Percentiles rank a stretch among this genome's conserved stretches.
Evolutionary conservation across 495 filamentous ascomycete species (phyloP).

Genomic region (Hypoxylon intermedium): DNA sequence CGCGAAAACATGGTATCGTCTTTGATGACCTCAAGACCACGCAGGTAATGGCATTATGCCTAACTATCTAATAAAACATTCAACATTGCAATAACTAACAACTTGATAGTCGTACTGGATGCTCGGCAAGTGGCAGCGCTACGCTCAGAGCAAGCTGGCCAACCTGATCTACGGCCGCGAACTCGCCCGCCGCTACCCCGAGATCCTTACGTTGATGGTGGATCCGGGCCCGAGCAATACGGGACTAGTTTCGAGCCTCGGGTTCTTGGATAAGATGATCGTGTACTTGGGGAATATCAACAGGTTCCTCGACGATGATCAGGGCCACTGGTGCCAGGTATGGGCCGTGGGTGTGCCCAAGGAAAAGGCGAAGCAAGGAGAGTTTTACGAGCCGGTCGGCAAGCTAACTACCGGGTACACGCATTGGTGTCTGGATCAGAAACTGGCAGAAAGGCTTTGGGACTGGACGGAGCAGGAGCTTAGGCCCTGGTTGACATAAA

Average conservation of each 20-base stretch:
- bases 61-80: no score
- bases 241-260: slow-evolving; percentile 49
- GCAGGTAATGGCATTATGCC: no score
- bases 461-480: slow-evolving; percentile 65
- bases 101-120: slow-evolving; percentile 4
- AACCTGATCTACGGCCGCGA: slow-evolving; percentile 67
- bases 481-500: neutral
- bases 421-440: slow-evolving; percentile 50
- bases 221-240: slow-evolving; percentile 70
- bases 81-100: no score
- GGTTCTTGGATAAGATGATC: slow-evolving; percentile 29
- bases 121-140: slow-evolving; percentile 55
- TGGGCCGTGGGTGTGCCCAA: slow-evolving; percentile 52
- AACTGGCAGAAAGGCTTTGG: slow-evolving; percentile 61
- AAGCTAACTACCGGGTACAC: slow-evolving; percentile 4
- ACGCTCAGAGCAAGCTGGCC: slow-evolving; percentile 69
- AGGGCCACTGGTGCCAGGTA: slow-evolving; percentile 64
- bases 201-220: slow-evolving; percentile 61
- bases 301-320: slow-evolving; percentile 19
- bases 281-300: slow-evolving; percentile 30
- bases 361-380: slow-evolving; percentile 16
- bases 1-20: slow-evolving; percentile 42
- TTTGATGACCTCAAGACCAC: slow-evolving; percentile 48
- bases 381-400: slow-evolving; percentile 28
- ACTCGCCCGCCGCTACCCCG: slow-evolving; percentile 63